phyloP scores from a whole-genome alignment of 352 stramenopile genomes.

The Phytophthora parvispora region DNA sequence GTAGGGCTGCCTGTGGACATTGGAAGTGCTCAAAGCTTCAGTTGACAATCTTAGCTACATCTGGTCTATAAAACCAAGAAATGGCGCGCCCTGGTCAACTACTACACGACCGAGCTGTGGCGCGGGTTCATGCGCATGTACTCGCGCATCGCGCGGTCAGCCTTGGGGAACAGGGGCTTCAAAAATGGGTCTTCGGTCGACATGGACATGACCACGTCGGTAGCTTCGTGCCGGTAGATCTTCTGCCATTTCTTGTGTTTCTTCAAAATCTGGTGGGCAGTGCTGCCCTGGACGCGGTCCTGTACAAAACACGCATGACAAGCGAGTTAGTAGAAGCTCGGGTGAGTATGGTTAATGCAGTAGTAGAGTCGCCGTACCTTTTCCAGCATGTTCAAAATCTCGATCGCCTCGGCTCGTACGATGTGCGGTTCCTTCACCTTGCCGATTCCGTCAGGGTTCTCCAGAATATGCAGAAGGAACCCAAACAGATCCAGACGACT shows the following conservation, averaged over 20 bases:
- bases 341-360: not conserved
- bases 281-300: constrained; percentile 76
- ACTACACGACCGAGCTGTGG: constrained; percentile 29
- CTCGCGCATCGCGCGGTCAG: constrained; percentile 68
- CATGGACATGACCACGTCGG: constrained; percentile 50
- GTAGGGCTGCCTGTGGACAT: no score
- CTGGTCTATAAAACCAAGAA: not conserved
- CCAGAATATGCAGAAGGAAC: constrained; percentile 82
- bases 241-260: constrained; percentile 93
- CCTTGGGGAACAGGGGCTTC: constrained; percentile 59
- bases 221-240: constrained; percentile 70
- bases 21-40: not conserved
- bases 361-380: constrained; percentile 50
- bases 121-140: constrained; percentile 48
- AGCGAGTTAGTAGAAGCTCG: constrained; percentile 3
- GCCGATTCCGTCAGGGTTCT: constrained; percentile 65
- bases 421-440: constrained; percentile 72
- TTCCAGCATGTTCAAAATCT: constrained; percentile 85
- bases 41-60: not conserved
- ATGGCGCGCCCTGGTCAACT: no score
- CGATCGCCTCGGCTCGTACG: constrained; percentile 74
- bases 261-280: constrained; percentile 85
- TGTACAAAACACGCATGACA: constrained; percentile 6
- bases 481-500: constrained; percentile 76
- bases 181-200: constrained; percentile 81